Base-by-base conservation (phyloP, 2,329 filamentous ascomycete species). In the Cercospora nicotianae region DNA sequence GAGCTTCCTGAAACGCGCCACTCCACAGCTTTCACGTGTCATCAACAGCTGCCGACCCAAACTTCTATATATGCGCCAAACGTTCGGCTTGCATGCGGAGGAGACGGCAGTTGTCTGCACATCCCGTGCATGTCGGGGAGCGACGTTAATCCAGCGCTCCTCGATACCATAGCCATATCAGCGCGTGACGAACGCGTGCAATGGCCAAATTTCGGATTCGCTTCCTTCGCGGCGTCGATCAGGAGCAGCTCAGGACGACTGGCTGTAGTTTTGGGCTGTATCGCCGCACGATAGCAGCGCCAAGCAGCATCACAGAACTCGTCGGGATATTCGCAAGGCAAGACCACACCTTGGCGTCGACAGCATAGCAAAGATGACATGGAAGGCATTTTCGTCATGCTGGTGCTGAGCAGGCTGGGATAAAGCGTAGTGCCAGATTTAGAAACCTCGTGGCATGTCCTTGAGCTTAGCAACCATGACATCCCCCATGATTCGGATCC, bases 191-290 rank as follows among this genome's bases (percentile, higher is more conserved):
- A 63, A 45, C 23, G 28, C 23, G 20, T 51, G 12, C 20, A 53
- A 45, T 63, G 60, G 65, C 18, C 60, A 63, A 63, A 60, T 67
- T 39, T 63, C 60, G 60, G 65, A 33, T 33, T 26, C 42, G 60
- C 39, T 23, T 55, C 33, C 64, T 55, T 30, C 60, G 36, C 31
- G 51, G 33, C 33, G 53, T 26, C 36, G 33, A 63, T 55, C 58
- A 66, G 53, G 53, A 58, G 53, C 18, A 51, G 45, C 20, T 23
- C 45, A 51, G 45, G 45, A 51, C 45, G 12, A 51, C 45, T 51
- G 45, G 10, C 20, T 13, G 45, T 51, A 23, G 9, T 18, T 48
- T 51, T 51, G 18, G 45, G 45, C 53, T 58, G 26, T 16, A 58
- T 31, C 45, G 5, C 20, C 45, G 45, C 45, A 23, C 36, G 36